Conservation (phyloP, 2,329 filamentous ascomycete genomes). For the Talaromyces sp. region DNA sequence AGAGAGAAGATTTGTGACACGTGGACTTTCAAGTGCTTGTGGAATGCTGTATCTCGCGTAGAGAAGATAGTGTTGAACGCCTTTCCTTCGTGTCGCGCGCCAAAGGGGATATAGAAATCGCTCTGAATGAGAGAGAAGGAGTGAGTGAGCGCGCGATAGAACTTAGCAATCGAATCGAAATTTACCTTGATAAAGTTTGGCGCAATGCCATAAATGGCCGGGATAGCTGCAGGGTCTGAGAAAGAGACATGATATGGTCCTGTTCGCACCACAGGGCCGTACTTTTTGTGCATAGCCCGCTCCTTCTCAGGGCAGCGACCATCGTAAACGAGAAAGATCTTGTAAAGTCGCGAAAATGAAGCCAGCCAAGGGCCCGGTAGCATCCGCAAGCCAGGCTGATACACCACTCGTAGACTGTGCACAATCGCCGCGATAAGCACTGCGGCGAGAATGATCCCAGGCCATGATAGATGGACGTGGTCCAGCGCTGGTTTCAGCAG, state of each 20-base stretch:
- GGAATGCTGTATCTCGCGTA: not conserved
- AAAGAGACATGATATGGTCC: not conserved
- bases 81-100: not conserved
- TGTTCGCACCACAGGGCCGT: not conserved
- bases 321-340: not conserved
- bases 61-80: not conserved
- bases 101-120: not conserved
- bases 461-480: not conserved
- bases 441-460: not conserved
- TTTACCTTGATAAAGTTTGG: not conserved
- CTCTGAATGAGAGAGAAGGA: not conserved
- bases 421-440: not conserved
- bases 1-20: not conserved
- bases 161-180: not conserved
- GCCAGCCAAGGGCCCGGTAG: not conserved
- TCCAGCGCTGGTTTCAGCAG: not conserved
- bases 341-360: not conserved
- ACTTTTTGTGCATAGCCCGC: not conserved
- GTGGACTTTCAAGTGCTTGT: not conserved
- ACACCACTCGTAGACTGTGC: not conserved
- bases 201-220: not conserved
- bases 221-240: not conserved
- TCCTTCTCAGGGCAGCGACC: not conserved
- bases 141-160: not conserved
- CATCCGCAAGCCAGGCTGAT: not conserved